These are phyloP conservation scores for Ophiostoma fasciatum DNA, from an alignment of 2,329 filamentous ascomycete genomes.

Conservation along the genomic window DNA sequence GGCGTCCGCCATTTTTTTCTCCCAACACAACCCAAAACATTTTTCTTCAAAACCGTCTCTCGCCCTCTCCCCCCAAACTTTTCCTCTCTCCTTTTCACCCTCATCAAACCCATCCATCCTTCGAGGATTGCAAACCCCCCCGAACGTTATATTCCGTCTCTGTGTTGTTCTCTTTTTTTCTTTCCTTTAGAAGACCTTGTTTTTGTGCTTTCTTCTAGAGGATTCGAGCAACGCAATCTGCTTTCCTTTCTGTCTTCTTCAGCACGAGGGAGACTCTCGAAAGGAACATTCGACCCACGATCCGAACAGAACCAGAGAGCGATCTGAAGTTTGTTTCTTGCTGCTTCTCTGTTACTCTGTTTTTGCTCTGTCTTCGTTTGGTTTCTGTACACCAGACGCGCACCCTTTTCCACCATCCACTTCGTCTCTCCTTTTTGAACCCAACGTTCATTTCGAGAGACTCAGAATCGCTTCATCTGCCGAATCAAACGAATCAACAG, in stretches of 20 bases:
- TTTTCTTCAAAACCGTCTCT: slow-evolving; percentile 10
- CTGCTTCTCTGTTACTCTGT: neutral
- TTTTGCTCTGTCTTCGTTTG: slow-evolving; percentile 1
- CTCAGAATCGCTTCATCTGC: no score
- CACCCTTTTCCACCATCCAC: slow-evolving; percentile 5
- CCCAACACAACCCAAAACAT: slow-evolving; percentile 13
- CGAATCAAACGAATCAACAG: slow-evolving; percentile 7
- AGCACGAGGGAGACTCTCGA: slow-evolving; percentile 8
- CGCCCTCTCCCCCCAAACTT: slow-evolving; percentile 10
- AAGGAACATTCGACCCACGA: neutral
- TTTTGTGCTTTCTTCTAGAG: slow-evolving; percentile 27
- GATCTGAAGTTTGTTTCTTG: neutral
- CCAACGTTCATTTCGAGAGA: slow-evolving; percentile 8
- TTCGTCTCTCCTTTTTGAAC: slow-evolving; percentile 9
- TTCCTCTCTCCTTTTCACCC: slow-evolving; percentile 11
- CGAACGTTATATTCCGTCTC: slow-evolving; percentile 16
- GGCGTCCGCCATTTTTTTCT: slow-evolving; percentile 8
- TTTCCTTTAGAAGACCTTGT: slow-evolving; percentile 29
- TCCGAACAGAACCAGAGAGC: slow-evolving; percentile 1
- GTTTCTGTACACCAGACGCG: neutral
- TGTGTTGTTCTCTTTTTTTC: slow-evolving; percentile 23
- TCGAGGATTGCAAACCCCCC: slow-evolving; percentile 17
- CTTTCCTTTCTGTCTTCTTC: slow-evolving; percentile 9
- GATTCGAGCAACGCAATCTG: slow-evolving; percentile 21
- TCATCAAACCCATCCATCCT: slow-evolving; percentile 12